Conservation (phyloP, 139 green algal species). For the Pseudopediastrum boryanum region DNA sequence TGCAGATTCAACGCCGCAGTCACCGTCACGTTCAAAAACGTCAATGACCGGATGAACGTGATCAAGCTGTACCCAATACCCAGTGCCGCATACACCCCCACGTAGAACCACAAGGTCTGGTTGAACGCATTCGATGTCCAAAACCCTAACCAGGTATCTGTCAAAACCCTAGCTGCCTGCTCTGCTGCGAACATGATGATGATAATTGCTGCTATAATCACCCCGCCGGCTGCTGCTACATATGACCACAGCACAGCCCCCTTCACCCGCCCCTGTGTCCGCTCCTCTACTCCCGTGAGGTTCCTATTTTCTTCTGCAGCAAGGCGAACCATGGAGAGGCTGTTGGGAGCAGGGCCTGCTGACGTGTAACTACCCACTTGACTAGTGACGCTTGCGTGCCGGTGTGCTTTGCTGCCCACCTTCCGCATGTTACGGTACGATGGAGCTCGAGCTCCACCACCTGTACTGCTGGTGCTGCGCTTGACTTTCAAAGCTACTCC, state of each 20-base stretch:
- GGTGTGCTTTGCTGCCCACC: no score
- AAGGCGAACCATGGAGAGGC: constrained; percentile 16
- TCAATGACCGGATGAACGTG: constrained; percentile 49
- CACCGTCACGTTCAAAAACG: constrained; percentile 54
- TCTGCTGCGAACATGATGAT: constrained; percentile 56
- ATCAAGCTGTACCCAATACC: constrained; percentile 58
- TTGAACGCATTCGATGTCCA: constrained; percentile 71
- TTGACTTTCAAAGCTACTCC: no score
- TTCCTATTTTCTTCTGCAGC: constrained; percentile 41
- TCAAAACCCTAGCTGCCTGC: constrained; percentile 65
- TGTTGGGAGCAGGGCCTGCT: not conserved
- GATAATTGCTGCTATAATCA: constrained; percentile 33
- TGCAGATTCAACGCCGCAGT: constrained; percentile 57
- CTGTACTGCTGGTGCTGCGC: no score
- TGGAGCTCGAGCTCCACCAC: no score
- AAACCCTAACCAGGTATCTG: constrained; percentile 73
- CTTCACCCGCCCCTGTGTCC: constrained; percentile 62
- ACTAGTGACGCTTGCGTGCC: no score
- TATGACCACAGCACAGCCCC: constrained; percentile 60
- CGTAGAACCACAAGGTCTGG: constrained; percentile 63
- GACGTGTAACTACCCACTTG: no score
- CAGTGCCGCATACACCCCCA: constrained; percentile 73
- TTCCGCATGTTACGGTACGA: no score
- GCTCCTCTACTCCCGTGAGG: constrained; percentile 69
- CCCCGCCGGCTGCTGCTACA: constrained; percentile 47